Evolutionary conservation across 192 early-diverging fungal genomes (phyloP), one percentile per base, ranked within the genome.

Genomic region (Coemansia sp.): DNA sequence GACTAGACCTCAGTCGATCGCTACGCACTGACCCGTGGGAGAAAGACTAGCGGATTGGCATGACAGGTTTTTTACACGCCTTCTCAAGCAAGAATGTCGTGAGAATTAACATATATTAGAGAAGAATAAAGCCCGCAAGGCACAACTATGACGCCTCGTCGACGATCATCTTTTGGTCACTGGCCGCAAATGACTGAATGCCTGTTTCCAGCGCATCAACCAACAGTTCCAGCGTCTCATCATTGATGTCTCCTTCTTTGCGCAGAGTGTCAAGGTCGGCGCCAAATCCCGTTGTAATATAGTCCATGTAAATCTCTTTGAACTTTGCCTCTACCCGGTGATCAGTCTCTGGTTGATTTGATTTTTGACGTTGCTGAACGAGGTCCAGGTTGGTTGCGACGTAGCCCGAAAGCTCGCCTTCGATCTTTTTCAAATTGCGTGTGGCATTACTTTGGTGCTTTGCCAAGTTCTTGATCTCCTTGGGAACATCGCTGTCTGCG

Each of bases 261-360:
- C 79, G 74, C 19, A 82, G 63, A 39, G 46, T 56, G 44, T 82
- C 72, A 4, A 82, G 72, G 67, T 82, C 79, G 0, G 75, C 36
- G 16, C 79, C 79, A 67, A 82, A 82, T 9, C 75, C 79, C 8
- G 60, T 72, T 2, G 79, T 73, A 10, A 74, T 65, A 39, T 77
- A 73, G 27, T 77, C 75, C 79, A 82, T 82, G 63, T 82, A 82
- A 19, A 77, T 62, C 51, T 75, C 67, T 40, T 72, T 80, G 66
- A 80, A 80, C 66, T 67, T 70, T 31, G 63, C 42, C 40, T 51
- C 46, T 33, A 64, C 56, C 41, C 41, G 54, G 51, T 36, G 53
- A 59, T 72, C 78, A 19, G 36, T 39, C 27, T 62, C 63, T 17
- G 9, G 24, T 16, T 37, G 59, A 33, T 36, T 54, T 19, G 3